Evolutionary conservation across 164 flowering plant species (phyloP), one percentile per base, ranked within the genome.

Genomic region (Vitis rotundifolia): DNA sequence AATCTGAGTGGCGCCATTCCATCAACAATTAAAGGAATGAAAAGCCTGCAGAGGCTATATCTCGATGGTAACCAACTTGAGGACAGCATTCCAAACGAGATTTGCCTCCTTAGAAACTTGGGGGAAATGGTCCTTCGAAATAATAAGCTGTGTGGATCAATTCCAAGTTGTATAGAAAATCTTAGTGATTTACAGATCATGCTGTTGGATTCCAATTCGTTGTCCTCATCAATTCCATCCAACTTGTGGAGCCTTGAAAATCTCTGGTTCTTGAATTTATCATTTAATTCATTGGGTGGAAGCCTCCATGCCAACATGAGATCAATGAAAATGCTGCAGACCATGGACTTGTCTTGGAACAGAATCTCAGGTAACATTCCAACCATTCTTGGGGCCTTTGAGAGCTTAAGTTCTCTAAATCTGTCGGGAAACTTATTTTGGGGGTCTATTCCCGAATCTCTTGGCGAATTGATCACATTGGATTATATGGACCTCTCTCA

Each of bases 81-180:
- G 56, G 77, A 77, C 26, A 13, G 49, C 3, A 59, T 78, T 61
- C 77, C 77, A 1, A 19, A 11, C 6, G 5, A 29, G 66, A 61
- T 8, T 3, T 73, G 16, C 74, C 68, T n/a, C 53, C 1, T n/a
- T n/a, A n/a, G 5, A 1, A 55, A 28, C 3, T 59, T 74, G 55
- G 72, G 51, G 2, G 19, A 50, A 28, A 29, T 8, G 26, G 19
- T 1, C 22, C 51, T 74, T 12, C 9, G 63, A 0, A 11, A 31
- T 28, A 78, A 78, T 65, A 37, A 54, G 48, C 47, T 78, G 7
- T 63, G 69, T 50, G 80, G 80, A 53, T 16, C 66, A 13, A 55
- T 73, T 16, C 71, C 73, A 7, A 8, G 3, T 12, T 70, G 71
- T 26, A 55, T 77, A 28, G 59, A 66, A 28, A 73, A 77, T 70